These are phyloP conservation scores for Papiliotrema terrestris DNA, from an alignment of 1,284 basidiomycete genomes.

Conservation along the genomic window DNA sequence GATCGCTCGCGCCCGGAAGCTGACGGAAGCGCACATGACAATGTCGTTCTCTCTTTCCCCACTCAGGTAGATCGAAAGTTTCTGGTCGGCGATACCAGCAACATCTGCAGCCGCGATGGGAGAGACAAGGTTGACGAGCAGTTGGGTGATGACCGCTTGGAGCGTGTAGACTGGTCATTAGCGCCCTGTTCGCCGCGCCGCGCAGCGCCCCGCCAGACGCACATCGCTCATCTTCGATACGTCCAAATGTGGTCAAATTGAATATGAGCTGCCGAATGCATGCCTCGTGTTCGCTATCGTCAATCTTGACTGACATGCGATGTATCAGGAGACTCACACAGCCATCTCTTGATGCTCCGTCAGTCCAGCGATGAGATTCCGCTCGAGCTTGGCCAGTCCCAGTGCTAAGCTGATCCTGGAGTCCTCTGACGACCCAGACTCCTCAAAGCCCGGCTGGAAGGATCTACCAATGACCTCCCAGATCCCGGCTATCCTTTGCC, in stretches of 20 bases:
- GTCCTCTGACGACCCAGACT: constrained; percentile 13
- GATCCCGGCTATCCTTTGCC: too few relatives aligned
- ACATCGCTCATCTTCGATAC: constrained; percentile 42
- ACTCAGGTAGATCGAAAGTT: constrained; percentile 27
- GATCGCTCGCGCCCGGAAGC: background rate
- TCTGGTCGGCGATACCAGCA: constrained; percentile 13
- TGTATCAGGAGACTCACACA: constrained; percentile 16
- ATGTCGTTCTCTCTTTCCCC: constrained; percentile 52
- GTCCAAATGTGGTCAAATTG: constrained; percentile 35
- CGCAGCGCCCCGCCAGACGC: constrained; percentile 1
- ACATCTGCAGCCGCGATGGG: constrained; percentile 15
- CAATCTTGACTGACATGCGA: background rate
- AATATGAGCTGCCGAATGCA: constrained; percentile 32
- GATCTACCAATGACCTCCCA: too few relatives aligned
- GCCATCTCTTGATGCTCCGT: constrained; percentile 22
- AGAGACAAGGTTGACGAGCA: constrained; percentile 44
- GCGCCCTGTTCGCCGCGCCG: background rate
- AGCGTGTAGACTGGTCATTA: constrained; percentile 31
- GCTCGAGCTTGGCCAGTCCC: constrained; percentile 35
- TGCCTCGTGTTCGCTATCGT: constrained; percentile 24
- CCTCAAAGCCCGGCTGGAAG: too few relatives aligned
- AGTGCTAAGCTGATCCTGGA: constrained; percentile 21
- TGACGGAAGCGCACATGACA: constrained; percentile 60
- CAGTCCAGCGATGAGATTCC: constrained; percentile 41
- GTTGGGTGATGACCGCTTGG: constrained; percentile 35